phyloP scores from a whole-genome alignment of 139 green algal genomes.

The Ettlia oleoabundans region DNA sequence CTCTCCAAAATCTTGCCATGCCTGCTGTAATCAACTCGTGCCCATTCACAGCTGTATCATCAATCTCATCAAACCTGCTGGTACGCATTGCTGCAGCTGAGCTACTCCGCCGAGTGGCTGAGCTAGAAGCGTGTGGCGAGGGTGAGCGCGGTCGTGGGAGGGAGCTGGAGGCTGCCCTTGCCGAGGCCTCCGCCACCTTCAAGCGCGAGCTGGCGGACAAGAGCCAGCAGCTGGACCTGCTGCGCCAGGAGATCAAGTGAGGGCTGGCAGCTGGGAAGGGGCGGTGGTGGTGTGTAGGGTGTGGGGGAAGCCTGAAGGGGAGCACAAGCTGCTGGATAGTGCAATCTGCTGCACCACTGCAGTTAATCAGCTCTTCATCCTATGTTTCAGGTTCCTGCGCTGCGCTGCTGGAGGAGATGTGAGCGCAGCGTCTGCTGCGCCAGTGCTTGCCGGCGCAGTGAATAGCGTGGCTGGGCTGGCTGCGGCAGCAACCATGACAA shows the following conservation, averaged over 20 bases:
- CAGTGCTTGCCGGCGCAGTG: neutral
- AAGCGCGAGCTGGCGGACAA: slow-evolving; percentile 70
- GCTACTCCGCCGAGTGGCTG: slow-evolving; percentile 50
- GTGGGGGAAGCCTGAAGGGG: no score
- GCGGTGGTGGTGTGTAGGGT: no score
- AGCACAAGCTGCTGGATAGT: neutral
- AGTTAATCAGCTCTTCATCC: neutral
- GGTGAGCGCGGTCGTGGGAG: slow-evolving; percentile 48
- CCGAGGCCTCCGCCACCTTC: slow-evolving; percentile 64
- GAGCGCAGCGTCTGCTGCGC: neutral
- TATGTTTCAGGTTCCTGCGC: slow-evolving; percentile 15
- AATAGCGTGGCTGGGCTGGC: neutral
- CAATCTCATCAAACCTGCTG: no score
- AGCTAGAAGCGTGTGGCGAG: slow-evolving; percentile 47
- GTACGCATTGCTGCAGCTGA: slow-evolving; percentile 43
- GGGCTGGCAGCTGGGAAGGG: neutral
- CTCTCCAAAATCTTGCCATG: no score
- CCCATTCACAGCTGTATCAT: no score
- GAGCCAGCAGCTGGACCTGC: slow-evolving; percentile 51
- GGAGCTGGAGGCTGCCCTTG: slow-evolving; percentile 61
- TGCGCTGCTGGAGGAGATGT: neutral
- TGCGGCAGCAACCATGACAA: neutral
- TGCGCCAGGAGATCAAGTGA: slow-evolving; percentile 48
- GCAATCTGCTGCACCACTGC: neutral
- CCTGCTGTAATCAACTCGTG: no score